A percentile compares a stretch with the other conserved stretches of the same genome.
These are phyloP conservation scores for Triglochin maritima DNA, from an alignment of 106 monocot genomes.

Conservation along the genomic window DNA sequence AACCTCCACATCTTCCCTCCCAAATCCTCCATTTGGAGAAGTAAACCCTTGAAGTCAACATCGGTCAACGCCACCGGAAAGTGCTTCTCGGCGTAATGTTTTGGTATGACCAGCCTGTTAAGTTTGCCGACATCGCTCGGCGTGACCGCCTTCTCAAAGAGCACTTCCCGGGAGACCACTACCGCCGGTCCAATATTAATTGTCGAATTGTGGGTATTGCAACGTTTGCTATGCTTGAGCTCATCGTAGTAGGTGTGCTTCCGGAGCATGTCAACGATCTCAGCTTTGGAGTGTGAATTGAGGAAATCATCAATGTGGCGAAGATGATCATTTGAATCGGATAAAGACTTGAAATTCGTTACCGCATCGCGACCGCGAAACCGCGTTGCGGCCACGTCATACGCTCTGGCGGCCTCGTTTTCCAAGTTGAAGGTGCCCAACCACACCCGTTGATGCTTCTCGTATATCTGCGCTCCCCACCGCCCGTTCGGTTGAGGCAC, in stretches of 20 bases:
- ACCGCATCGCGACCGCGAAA: conserved; percentile 77
- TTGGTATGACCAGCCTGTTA: conserved; percentile 73
- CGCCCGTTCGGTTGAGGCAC: conserved; percentile 78
- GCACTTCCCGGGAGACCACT: conserved; percentile 18
- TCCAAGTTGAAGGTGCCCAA: conserved; percentile 76
- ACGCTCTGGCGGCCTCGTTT: conserved; percentile 53
- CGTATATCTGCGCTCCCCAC: conserved; percentile 94
- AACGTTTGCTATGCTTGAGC: conserved; percentile 29
- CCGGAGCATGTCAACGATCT: conserved; percentile 82
- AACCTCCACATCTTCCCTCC: conserved; percentile 33
- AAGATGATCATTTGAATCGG: conserved; percentile 19
- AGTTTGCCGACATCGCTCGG: conserved; percentile 82
- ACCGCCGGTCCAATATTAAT: background rate
- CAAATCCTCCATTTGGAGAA: conserved; percentile 56
- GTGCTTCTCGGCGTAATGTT: conserved; percentile 77
- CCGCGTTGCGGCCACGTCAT: conserved; percentile 66
- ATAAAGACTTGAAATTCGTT: conserved; percentile 62
- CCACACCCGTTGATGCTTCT: conserved; percentile 81
- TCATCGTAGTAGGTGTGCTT: conserved; percentile 84
- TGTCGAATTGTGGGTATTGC: no score
- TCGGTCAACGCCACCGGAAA: conserved; percentile 27
- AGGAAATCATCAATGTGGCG: conserved; percentile 48
- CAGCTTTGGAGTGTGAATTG: conserved; percentile 43
- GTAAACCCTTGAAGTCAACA: conserved; percentile 25
- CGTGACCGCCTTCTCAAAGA: conserved; percentile 72